Evolutionary conservation across 75 land plant species (phyloP).

Genomic region (Cunninghamia lanceolata): DNA sequence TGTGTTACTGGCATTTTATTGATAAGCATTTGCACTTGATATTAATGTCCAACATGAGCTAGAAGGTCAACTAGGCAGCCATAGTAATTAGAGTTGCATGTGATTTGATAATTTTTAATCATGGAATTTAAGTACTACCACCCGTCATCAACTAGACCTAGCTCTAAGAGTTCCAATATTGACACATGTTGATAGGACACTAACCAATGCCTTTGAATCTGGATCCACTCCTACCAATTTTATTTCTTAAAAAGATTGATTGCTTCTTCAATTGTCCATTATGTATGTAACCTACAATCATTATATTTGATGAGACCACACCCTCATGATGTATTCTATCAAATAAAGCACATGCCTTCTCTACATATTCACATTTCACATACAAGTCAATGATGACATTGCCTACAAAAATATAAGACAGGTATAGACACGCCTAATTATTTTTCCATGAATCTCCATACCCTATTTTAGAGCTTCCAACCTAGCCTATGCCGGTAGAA

Average conservation of each 20-base stretch:
- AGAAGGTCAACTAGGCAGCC: conserved; percentile 70
- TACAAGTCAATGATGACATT: conserved; percentile 51
- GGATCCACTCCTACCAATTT: conserved; percentile 21
- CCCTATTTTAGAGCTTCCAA: conserved; percentile 23
- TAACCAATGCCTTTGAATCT: conserved; percentile 36
- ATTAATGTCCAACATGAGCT: conserved; percentile 40
- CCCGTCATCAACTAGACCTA: conserved; percentile 53
- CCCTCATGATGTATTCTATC: conserved; percentile 28
- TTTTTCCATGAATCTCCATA: conserved; percentile 43
- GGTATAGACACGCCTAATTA: conserved; percentile 27
- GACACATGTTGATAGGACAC: conserved; percentile 45
- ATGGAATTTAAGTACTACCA: conserved; percentile 30
- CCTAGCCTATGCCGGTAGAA: conserved; percentile 42
- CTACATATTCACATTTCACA: conserved; percentile 39
- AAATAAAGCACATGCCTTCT: conserved; percentile 33
- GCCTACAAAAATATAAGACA: conserved; percentile 30
- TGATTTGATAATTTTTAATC: conserved; percentile 30
- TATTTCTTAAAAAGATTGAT: conserved; percentile 43
- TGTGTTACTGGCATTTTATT: conserved; percentile 45
- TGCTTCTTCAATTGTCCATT: conserved; percentile 54
- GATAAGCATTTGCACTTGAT: conserved; percentile 43
- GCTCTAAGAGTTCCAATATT: conserved; percentile 23
- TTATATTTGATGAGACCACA: conserved; percentile 67
- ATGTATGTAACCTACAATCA: conserved; percentile 46
- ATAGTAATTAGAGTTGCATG: conserved; percentile 65